Percentiles rank a stretch among this genome's conserved stretches.
These are phyloP conservation scores for Xylariaceae sp. DNA, from an alignment of 2,329 filamentous ascomycete species.

Conservation along the genomic window DNA sequence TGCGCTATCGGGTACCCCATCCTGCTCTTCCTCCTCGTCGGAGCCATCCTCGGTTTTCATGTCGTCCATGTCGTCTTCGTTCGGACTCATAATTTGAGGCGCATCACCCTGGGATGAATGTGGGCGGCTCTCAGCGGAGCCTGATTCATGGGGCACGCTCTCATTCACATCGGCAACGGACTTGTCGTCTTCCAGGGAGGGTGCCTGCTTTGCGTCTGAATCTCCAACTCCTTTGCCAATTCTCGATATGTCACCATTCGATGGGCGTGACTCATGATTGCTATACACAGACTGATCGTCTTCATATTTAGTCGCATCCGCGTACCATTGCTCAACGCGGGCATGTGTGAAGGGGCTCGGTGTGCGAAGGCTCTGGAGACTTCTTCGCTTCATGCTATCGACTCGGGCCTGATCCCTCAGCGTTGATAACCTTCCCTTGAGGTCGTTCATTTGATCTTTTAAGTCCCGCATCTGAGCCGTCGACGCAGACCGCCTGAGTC, in stretches of 20 bases:
- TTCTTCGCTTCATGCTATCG: constrained; percentile 77
- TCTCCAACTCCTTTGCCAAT: constrained; percentile 25
- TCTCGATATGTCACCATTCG: constrained; percentile 15
- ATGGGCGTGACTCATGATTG: constrained; percentile 12
- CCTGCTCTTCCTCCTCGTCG: constrained; percentile 4
- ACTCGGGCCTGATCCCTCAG: constrained; percentile 77
- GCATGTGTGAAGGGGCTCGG: constrained; percentile 80
- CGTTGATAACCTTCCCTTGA: constrained; percentile 83
- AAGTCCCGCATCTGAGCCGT: constrained; percentile 73
- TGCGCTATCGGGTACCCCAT: constrained; percentile 36
- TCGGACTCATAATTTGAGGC: constrained; percentile 23
- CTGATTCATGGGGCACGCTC: constrained; percentile 21
- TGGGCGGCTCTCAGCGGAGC: constrained; percentile 12
- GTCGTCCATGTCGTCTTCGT: constrained; percentile 38
- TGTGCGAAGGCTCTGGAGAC: constrained; percentile 73
- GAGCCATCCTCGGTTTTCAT: constrained; percentile 24
- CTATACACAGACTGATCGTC: constrained; percentile 21
- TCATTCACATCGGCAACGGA: constrained; percentile 33
- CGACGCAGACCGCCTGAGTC: constrained; percentile 67
- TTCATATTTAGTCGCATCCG: constrained; percentile 35
- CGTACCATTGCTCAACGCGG: constrained; percentile 56
- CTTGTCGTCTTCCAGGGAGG: constrained; percentile 30
- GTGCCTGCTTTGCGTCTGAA: constrained; percentile 5
- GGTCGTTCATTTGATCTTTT: constrained; percentile 81
- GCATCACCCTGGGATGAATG: constrained; percentile 3